Evolutionary conservation across 2,329 filamentous ascomycete species (phyloP).

Genomic region (Calonectria henricotiae): DNA sequence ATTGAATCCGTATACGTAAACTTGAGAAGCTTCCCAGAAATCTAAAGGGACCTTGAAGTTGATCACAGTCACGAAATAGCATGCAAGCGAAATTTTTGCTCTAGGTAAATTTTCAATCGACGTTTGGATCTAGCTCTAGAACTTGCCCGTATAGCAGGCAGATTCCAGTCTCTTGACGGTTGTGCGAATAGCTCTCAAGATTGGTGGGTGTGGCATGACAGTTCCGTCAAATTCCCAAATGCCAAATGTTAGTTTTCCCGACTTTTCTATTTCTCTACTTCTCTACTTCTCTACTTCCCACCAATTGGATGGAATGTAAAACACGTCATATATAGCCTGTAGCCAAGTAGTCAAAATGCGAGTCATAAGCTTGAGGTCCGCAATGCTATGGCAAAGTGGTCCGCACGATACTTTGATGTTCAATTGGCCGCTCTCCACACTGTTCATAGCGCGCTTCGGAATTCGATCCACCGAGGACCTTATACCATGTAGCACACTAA

Average conservation of each 20-base stretch:
- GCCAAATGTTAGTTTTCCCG: background rate
- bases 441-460: constrained; percentile 1
- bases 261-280: background rate
- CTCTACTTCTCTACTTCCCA: background rate
- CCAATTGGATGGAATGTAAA: background rate
- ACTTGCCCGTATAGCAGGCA: background rate
- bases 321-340: background rate
- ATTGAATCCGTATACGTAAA: background rate
- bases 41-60: background rate
- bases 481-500: constrained; percentile 52
- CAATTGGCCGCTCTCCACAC: constrained; percentile 4
- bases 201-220: background rate
- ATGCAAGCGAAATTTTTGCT: background rate
- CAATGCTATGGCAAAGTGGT: background rate
- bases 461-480: background rate
- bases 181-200: background rate
- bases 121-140: too few relatives aligned
- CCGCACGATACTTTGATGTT: constrained; percentile 10
- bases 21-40: constrained; percentile 7
- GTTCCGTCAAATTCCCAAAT: constrained; percentile 5
- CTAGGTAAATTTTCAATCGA: background rate
- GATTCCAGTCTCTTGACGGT: background rate
- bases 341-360: background rate
- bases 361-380: background rate
- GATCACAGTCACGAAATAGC: background rate